Evolutionary conservation across 2,329 filamentous ascomycete species (phyloP), one percentile per base, ranked within the genome.

Genomic region (Incumbomyces delicatus): DNA sequence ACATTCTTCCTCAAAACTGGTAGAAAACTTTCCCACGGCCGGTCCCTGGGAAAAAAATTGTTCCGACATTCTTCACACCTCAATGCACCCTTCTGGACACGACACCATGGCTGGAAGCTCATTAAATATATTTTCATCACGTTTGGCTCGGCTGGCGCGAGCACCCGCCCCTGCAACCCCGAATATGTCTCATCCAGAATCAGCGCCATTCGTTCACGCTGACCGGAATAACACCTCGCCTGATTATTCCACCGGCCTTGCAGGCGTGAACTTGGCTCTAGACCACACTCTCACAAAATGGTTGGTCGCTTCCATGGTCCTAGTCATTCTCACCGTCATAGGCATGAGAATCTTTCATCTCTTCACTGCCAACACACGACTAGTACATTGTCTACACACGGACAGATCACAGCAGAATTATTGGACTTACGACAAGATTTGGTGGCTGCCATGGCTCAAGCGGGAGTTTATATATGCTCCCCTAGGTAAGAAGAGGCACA

Each of bases 401-500:
- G 62, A 52, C 30, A 54, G 57, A 41, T 54, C 56, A 22, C 63
- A 70, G 46, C 70, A 72, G 50, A 63, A 59, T 27, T 72, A 67
- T 53, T 73, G 69, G 66, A 65, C 64, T 14, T 53, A 65, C 32
- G 68, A 72, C 50, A 60, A 63, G 30, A 66, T 63, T 20, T 49
- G 49, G 12, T 54, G 62, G 46, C 72, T 69, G 68, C 54, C 67
- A 6, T 62, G 58, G 35, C 54, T 69, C 38, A 73, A 73, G 60
- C 72, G 69, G 44, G 60, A 72, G 46, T 14, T 73, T 10, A 51
- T 73, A 5, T 72, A 72, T 60, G 81, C 87, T 1, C 87, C 87
- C 5, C 66, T 94, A 14, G 77, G 80, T 58, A 75, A 74, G 46
- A 85, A 85, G 60, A 76, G 86, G 58, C 87, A 92, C 66, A 92